Conservation (phyloP, 106 monocot genomes). For the Amphibolis antarctica region DNA sequence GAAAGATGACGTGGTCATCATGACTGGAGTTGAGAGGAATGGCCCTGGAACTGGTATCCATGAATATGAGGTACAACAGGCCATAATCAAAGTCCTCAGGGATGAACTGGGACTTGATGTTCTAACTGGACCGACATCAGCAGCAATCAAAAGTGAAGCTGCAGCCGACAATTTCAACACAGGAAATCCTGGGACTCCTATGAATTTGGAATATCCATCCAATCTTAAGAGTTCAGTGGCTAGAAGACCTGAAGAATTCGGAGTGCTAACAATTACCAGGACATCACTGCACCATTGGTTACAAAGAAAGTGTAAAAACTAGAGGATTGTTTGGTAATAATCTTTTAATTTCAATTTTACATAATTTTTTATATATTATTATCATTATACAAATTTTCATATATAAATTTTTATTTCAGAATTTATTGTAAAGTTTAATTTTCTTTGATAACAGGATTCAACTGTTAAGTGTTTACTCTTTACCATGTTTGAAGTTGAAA, state of each 20-base stretch:
- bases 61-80: constrained; percentile 34
- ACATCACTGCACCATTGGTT: constrained; percentile 45
- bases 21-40: constrained; percentile 31
- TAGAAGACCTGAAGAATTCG: constrained; percentile 46
- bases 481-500: too few relatives aligned
- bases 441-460: too few relatives aligned
- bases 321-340: neutral
- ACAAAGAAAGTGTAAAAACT: constrained; percentile 19
- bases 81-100: constrained; percentile 41
- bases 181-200: neutral
- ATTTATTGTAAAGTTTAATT: too few relatives aligned
- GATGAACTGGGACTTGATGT: constrained; percentile 48
- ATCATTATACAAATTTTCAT: too few relatives aligned
- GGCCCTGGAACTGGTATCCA: neutral
- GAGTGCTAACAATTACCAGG: constrained; percentile 36
- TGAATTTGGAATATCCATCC: neutral
- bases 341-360: neutral
- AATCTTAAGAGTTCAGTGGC: constrained; percentile 12
- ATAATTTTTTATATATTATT: too few relatives aligned
- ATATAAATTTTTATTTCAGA: too few relatives aligned
- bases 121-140: constrained; percentile 16
- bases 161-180: neutral
- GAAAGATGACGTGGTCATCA: constrained; percentile 61
- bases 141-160: neutral
- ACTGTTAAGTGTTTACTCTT: too few relatives aligned